phyloP scores from a whole-genome alignment of 306 rosid genomes.

The Calophaca sinica region DNA sequence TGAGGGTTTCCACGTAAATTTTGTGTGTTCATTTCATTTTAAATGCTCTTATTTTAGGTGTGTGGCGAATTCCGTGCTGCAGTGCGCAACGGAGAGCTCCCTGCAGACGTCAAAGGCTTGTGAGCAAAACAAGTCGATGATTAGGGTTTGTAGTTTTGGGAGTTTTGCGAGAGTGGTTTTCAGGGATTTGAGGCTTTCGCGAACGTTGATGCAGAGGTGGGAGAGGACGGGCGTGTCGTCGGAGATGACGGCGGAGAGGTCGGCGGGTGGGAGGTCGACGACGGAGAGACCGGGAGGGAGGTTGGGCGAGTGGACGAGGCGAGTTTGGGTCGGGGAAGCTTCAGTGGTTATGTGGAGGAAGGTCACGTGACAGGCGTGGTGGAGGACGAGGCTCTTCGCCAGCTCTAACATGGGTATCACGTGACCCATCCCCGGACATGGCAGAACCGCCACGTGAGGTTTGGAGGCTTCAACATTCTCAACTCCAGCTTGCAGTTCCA shows the following conservation, averaged over 20 bases:
- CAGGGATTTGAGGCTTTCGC: constrained; percentile 43
- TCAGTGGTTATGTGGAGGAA: constrained; percentile 61
- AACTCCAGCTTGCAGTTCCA: too few species aligned
- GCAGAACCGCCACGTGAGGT: constrained; percentile 49
- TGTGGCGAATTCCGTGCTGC: too few species aligned
- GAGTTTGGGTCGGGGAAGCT: constrained; percentile 49
- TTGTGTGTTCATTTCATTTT: too few species aligned
- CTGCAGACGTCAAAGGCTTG: constrained; percentile 51
- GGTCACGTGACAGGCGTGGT: constrained; percentile 51
- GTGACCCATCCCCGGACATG: constrained; percentile 66
- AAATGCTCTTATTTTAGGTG: too few species aligned
- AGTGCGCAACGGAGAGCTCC: constrained; percentile 46
- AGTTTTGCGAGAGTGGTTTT: constrained; percentile 43
- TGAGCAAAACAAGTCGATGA: constrained; percentile 55
- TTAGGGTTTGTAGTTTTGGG: constrained; percentile 46
- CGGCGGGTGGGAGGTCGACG: constrained; percentile 47
- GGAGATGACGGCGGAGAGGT: constrained; percentile 16
- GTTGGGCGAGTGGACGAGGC: constrained; percentile 42
- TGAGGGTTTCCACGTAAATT: too few species aligned
- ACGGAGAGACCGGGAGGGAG: constrained; percentile 46
- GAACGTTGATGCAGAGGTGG: constrained; percentile 41
- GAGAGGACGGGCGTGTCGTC: constrained; percentile 10
- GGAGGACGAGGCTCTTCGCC: constrained; percentile 47
- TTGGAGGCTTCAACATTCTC: background rate
- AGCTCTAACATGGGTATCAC: constrained; percentile 53